Conservation (phyloP, 2,329 filamentous ascomycete genomes). For the Aureobasidium sp. region DNA sequence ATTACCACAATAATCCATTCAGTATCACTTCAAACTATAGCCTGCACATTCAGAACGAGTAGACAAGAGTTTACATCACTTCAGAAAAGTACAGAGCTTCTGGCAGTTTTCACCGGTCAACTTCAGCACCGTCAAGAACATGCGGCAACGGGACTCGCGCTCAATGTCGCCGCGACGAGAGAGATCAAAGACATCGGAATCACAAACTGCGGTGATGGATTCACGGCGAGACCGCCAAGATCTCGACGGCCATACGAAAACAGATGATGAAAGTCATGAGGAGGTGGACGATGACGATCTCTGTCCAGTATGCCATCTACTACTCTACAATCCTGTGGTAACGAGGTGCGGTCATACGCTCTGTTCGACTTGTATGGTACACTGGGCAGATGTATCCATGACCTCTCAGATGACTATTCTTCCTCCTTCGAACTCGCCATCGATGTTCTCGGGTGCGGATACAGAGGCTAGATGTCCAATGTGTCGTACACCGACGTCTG, state of each 20-base stretch:
- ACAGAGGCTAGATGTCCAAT: constrained; percentile 7
- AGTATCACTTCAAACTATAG: too few relatives aligned
- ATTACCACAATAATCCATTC: background rate
- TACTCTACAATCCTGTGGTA: constrained; percentile 35
- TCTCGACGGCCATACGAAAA: too few relatives aligned
- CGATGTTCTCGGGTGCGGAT: background rate
- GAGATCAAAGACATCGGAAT: background rate
- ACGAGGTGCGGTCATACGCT: constrained; percentile 37
- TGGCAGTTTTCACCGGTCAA: too few relatives aligned
- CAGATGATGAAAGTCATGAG: background rate
- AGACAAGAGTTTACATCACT: background rate
- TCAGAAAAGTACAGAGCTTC: background rate
- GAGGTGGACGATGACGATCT: constrained; percentile 28
- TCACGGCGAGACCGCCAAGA: background rate
- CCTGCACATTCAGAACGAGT: background rate
- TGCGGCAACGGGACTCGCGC: background rate
- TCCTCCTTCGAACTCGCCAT: background rate
- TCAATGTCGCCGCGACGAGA: constrained; percentile 5
- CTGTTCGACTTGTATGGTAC: constrained; percentile 39
- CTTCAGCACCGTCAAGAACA: background rate
- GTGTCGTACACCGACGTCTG: constrained; percentile 28
- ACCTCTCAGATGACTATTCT: constrained; percentile 32
- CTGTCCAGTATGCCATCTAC: constrained; percentile 39
- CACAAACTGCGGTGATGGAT: background rate
- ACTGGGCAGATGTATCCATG: constrained; percentile 37